Conservation (phyloP, 176 grass and related monocot genomes). For the Stipa capillata region DNA sequence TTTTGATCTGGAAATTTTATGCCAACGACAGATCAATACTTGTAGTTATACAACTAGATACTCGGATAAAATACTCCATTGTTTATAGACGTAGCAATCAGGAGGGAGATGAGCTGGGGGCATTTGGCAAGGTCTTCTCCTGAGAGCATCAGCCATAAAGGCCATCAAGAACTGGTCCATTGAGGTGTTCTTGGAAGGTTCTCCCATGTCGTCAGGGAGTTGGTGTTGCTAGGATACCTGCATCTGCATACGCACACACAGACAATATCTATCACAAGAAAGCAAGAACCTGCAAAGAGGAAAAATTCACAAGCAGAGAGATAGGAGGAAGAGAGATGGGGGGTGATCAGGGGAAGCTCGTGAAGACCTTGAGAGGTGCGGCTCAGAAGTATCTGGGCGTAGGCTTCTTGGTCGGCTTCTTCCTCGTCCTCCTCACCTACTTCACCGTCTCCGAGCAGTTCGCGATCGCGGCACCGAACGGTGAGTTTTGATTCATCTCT, state of each 20-base stretch:
- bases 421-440: slow-evolving; percentile 56
- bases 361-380: slow-evolving; percentile 37
- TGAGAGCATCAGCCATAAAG: slow-evolving; percentile 16
- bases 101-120: background rate
- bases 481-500: background rate
- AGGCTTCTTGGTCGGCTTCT: slow-evolving; percentile 60
- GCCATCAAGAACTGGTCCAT: slow-evolving; percentile 27
- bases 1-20: background rate
- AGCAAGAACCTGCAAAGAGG: background rate
- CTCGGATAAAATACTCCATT: background rate
- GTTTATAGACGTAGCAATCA: slow-evolving; percentile 18
- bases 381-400: slow-evolving; percentile 43
- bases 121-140: slow-evolving; percentile 15
- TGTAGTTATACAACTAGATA: background rate
- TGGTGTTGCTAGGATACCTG: slow-evolving; percentile 11
- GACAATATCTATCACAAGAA: slow-evolving; percentile 15
- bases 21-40: background rate
- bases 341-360: slow-evolving; percentile 30
- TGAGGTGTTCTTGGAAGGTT: slow-evolving; percentile 38
- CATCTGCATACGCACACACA: background rate
- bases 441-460: slow-evolving; percentile 56
- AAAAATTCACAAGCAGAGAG: background rate
- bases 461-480: slow-evolving; percentile 47
- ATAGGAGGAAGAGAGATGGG: slow-evolving; percentile 18
- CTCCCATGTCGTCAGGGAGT: slow-evolving; percentile 27